These are phyloP conservation scores for Phaeosphaeria sp. DNA, from an alignment of 2,329 filamentous ascomycete genomes.

Conservation along the genomic window DNA sequence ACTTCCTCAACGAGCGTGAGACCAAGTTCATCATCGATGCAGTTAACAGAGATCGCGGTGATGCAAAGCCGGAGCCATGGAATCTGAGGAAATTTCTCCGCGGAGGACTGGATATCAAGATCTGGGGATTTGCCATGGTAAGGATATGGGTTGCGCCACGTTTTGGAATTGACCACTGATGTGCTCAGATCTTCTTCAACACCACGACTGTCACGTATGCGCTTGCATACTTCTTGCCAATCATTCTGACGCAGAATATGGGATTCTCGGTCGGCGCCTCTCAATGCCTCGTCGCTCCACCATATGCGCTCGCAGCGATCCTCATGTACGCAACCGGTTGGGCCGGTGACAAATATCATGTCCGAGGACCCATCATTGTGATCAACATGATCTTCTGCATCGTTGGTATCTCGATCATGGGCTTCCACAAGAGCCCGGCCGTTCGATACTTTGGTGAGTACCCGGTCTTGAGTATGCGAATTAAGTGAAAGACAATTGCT, in stretches of 20 bases:
- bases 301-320: conserved; percentile 45
- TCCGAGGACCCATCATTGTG: conserved; percentile 70
- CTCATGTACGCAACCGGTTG: conserved; percentile 62
- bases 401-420: conserved; percentile 75
- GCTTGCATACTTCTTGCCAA: conserved; percentile 78
- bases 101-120: conserved; percentile 57
- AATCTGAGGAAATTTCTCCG: conserved; percentile 55
- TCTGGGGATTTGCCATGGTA: conserved; percentile 60
- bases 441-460: conserved; percentile 69
- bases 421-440: conserved; percentile 63
- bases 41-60: conserved; percentile 61
- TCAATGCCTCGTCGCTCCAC: conserved; percentile 71
- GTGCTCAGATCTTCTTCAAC: conserved; percentile 58
- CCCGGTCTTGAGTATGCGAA: background rate
- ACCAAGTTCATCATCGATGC: conserved; percentile 57
- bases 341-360: conserved; percentile 69
- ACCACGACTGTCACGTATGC: conserved; percentile 77
- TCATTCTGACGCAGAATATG: conserved; percentile 70
- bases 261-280: conserved; percentile 68
- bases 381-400: conserved; percentile 71
- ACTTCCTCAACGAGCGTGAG: conserved; percentile 56
- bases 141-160: conserved; percentile 1
- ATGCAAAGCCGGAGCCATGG: conserved; percentile 58
- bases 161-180: conserved; percentile 15
- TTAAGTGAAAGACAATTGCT: background rate